Percentiles rank a stretch among this genome's conserved stretches.
Evolutionary conservation across 2,329 filamentous ascomycete species (phyloP).

Genomic region (Mycosphaerella sp.): DNA sequence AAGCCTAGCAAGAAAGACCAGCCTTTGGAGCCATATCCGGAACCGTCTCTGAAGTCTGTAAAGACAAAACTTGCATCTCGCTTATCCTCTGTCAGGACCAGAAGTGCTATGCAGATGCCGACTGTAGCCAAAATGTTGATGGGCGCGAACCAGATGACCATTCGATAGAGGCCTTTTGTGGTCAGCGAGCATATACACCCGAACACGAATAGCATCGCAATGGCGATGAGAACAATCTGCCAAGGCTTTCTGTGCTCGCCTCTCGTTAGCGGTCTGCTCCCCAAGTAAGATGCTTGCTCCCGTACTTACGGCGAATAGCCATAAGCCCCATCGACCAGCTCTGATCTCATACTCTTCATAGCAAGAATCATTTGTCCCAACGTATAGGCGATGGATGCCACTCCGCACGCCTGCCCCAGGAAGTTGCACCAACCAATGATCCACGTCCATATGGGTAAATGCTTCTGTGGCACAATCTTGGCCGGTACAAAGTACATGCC

Average conservation of each 20-base stretch:
- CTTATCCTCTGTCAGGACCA: slow-evolving; percentile 54
- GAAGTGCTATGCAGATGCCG: slow-evolving; percentile 52
- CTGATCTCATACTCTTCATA: slow-evolving; percentile 55
- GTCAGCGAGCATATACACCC: slow-evolving; percentile 58
- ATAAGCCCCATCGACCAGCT: slow-evolving; percentile 45
- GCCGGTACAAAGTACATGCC: slow-evolving; percentile 65
- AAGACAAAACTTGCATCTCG: slow-evolving; percentile 53
- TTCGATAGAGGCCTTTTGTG: slow-evolving; percentile 53
- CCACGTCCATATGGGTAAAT: slow-evolving; percentile 59
- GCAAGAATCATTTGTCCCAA: slow-evolving; percentile 60
- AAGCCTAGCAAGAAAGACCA: slow-evolving; percentile 59
- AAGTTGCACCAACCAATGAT: slow-evolving; percentile 59
- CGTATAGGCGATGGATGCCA: slow-evolving; percentile 57
- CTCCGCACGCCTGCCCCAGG: slow-evolving; percentile 57
- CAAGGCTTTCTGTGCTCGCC: slow-evolving; percentile 44
- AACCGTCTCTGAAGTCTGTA: slow-evolving; percentile 54
- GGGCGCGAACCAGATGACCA: slow-evolving; percentile 59
- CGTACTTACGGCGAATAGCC: slow-evolving; percentile 51
- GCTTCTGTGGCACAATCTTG: slow-evolving; percentile 53
- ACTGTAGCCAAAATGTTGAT: slow-evolving; percentile 59
- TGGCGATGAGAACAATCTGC: slow-evolving; percentile 54
- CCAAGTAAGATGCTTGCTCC: not conserved
- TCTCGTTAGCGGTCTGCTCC: slow-evolving; percentile 5
- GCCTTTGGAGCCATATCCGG: slow-evolving; percentile 54
- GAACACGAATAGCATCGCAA: slow-evolving; percentile 50